Conservation (phyloP, 495 filamentous ascomycete species). For the Venustampulla echinocandica region DNA sequence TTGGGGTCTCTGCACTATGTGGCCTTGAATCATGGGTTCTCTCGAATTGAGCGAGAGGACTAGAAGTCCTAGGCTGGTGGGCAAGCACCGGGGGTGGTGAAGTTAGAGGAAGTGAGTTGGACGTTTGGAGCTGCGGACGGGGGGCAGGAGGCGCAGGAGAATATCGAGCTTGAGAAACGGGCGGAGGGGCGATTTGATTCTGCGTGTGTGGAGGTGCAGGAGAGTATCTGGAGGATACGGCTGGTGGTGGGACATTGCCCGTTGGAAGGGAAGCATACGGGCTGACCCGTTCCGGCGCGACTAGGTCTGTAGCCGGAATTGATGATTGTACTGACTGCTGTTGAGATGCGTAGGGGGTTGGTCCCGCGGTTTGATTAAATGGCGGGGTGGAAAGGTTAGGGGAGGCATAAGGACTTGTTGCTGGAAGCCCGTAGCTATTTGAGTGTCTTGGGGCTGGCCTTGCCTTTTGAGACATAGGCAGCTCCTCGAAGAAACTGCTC, state of each 20-base stretch:
- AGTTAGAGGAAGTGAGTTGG: conserved; percentile 30
- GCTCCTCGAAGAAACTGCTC: conserved; percentile 74
- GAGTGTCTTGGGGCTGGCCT: conserved; percentile 47
- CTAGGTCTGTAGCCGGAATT: conserved; percentile 30
- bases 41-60: conserved; percentile 66
- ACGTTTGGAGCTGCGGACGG: conserved; percentile 32
- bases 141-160: conserved; percentile 40
- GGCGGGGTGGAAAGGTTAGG: conserved; percentile 23
- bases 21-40: conserved; percentile 31
- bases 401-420: conserved; percentile 19
- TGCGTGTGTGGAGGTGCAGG: conserved; percentile 42
- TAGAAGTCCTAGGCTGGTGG: conserved; percentile 79
- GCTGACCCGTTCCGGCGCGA: conserved; percentile 50
- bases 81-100: conserved; percentile 36
- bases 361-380: conserved; percentile 9
- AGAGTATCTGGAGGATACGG: conserved; percentile 46
- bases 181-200: conserved; percentile 23
- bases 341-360: conserved; percentile 20
- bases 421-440: conserved; percentile 30
- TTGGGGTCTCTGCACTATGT: conserved; percentile 24
- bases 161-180: conserved; percentile 33
- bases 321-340: conserved; percentile 23
- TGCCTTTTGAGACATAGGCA: conserved; percentile 58
- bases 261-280: conserved; percentile 47
- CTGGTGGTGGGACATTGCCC: conserved; percentile 29